Evolutionary conservation across 129 eudicot species (phyloP), one percentile per base, ranked within the genome.

Genomic region (Artemisia tridentata): DNA sequence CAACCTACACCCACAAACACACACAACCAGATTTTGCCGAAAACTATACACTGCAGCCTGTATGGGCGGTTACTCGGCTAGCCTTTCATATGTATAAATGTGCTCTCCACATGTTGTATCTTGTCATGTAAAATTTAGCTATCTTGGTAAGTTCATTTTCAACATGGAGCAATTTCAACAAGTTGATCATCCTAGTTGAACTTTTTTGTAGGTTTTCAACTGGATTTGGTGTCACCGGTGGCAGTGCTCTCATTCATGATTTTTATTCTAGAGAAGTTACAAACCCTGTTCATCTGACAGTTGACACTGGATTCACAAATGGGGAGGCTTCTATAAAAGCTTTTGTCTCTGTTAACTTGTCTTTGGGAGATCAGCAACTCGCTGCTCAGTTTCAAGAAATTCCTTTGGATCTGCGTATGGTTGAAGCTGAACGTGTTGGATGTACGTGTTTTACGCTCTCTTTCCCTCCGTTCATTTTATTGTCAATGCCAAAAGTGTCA

Each of bases 381-480:
- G 98, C 96, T 58, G 88, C 95, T 25, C 98, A 89, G 80, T 93
- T 93, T 79, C 98, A 93, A 81, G 98, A 89, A 79, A 84, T 93
- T 49, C 95, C 96, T 29, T 65, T 84, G 61, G 95, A 89, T 75
- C 80, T 87, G 12, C 88, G 87, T 62, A 87, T 93, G 98, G 84
- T 86, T 58, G 98, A 93, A 85, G 98, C 98, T 29, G 98, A 93
- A 75, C 83, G 86, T 10, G 81, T 93, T 67, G 98, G 98, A 72
- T 93, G 98, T 93, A 87, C 10, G 96, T 78, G 13, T 68, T 51
- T 9, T 50, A 55, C 63, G 10, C 7, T 18, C 17, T 6, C 47
- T 43, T 41, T 23, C 16, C 12, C 9, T 55, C 14, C 20, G 9
- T 75, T 65, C 49, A 5, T 57, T 57, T 68, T 19, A 17, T 52